Evolutionary conservation across 1,139 yeast genomes (phyloP).

Genomic region (Ogataea hybrid): DNA sequence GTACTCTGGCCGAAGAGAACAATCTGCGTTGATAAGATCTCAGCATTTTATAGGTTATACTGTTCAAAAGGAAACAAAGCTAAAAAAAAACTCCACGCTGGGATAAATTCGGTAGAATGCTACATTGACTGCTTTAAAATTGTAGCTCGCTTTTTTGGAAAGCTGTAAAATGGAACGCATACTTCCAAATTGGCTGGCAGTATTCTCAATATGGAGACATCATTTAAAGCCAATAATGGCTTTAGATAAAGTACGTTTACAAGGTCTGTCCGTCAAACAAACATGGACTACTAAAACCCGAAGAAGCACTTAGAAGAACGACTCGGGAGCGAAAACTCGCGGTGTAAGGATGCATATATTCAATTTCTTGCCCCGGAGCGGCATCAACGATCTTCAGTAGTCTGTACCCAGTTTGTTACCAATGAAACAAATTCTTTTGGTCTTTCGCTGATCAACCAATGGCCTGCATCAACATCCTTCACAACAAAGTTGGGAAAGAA

Average conservation of each 20-base stretch:
- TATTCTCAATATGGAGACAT: not conserved
- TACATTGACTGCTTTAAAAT: no score
- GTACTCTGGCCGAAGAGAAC: constrained; percentile 30
- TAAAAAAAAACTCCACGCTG: no score
- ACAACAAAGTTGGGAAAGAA: constrained; percentile 79
- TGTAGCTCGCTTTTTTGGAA: no score
- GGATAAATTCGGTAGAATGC: no score
- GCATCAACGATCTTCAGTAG: constrained; percentile 18
- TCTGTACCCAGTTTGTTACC: constrained; percentile 52
- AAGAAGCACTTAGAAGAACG: constrained; percentile 3
- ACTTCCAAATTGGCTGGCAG: no score
- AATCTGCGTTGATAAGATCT: constrained; percentile 30
- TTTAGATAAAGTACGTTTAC: no score
- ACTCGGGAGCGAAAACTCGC: constrained; percentile 13
- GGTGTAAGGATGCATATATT: constrained; percentile 14
- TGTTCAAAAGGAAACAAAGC: no score
- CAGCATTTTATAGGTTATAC: constrained; percentile 22
- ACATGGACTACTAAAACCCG: not conserved
- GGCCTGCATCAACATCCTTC: constrained; percentile 78
- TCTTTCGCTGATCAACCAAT: constrained; percentile 85
- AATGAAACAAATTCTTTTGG: constrained; percentile 65
- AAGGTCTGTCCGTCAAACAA: no score
- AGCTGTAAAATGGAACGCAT: no score
- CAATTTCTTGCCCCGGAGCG: not conserved
- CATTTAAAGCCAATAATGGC: not conserved